Conservation (phyloP, 1,284 basidiomycete genomes). For the Porodaedalea pini region DNA sequence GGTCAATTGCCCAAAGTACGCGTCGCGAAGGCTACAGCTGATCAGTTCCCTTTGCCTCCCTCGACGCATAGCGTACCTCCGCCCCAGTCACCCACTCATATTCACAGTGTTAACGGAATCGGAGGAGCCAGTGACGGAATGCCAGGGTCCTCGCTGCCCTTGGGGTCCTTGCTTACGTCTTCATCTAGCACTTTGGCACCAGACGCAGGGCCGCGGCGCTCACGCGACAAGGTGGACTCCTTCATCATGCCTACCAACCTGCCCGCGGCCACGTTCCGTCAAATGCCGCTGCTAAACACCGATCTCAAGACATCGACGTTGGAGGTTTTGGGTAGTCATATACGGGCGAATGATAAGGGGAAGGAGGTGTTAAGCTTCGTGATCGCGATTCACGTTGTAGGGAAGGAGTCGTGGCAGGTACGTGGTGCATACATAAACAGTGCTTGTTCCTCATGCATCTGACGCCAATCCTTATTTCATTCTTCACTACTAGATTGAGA, state of each 20-base stretch:
- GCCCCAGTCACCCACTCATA: constrained; percentile 8
- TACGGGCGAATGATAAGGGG: constrained; percentile 80
- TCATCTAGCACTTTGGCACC: constrained; percentile 14
- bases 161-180: constrained; percentile 14
- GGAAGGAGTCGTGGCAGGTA: constrained; percentile 80
- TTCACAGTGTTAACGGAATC: neutral
- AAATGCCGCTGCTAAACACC: constrained; percentile 61
- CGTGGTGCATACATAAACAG: constrained; percentile 12
- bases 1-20: constrained; percentile 14
- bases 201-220: constrained; percentile 4
- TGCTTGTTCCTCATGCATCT: neutral
- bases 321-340: constrained; percentile 68
- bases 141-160: constrained; percentile 6
- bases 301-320: constrained; percentile 67
- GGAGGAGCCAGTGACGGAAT: neutral
- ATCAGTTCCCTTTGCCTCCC: constrained; percentile 22
- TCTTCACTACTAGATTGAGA: constrained; percentile 48
- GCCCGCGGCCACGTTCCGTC: constrained; percentile 48
- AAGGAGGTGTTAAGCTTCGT: constrained; percentile 86
- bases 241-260: constrained; percentile 17
- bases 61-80: constrained; percentile 3
- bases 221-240: constrained; percentile 16
- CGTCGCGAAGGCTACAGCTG: constrained; percentile 11
- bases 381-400: constrained; percentile 60
- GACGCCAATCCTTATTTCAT: neutral